phyloP scores from a whole-genome alignment of 805 yeast genomes.

The Blastobotrys robertii region DNA sequence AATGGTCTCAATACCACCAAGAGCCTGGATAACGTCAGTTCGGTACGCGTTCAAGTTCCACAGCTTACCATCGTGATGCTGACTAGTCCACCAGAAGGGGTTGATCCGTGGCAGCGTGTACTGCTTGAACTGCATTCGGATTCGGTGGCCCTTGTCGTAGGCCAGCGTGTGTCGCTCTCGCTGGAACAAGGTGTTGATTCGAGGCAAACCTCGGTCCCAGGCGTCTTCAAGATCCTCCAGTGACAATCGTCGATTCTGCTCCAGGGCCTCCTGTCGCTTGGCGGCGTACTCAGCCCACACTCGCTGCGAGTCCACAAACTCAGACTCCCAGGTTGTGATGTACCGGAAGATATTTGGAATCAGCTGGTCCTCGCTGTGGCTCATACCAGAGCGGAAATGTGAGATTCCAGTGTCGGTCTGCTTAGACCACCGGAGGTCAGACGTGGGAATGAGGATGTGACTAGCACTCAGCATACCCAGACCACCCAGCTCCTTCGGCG shows the following conservation, averaged over 20 bases:
- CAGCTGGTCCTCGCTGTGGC: slow-evolving; percentile 57
- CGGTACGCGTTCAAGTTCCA: slow-evolving; percentile 92
- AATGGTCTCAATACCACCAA: slow-evolving; percentile 96
- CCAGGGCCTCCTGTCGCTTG: slow-evolving; percentile 76
- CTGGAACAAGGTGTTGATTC: slow-evolving; percentile 90
- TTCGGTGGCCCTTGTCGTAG: slow-evolving; percentile 86
- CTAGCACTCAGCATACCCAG: slow-evolving; percentile 97
- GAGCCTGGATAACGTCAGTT: slow-evolving; percentile 91
- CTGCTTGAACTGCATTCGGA: slow-evolving; percentile 69
- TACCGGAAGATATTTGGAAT: slow-evolving; percentile 93
- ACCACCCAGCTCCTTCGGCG: slow-evolving; percentile 97
- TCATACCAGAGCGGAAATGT: slow-evolving; percentile 90
- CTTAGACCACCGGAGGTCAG: slow-evolving; percentile 82
- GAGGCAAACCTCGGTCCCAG: slow-evolving; percentile 96
- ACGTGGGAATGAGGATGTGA: slow-evolving; percentile 87
- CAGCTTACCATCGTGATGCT: slow-evolving; percentile 87
- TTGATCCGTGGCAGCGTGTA: slow-evolving; percentile 62
- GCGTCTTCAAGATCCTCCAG: slow-evolving; percentile 89
- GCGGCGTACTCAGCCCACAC: slow-evolving; percentile 98
- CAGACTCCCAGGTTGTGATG: slow-evolving; percentile 94
- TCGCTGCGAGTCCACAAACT: slow-evolving; percentile 83
- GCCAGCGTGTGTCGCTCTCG: slow-evolving; percentile 92
- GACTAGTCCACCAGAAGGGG: slow-evolving; percentile 96
- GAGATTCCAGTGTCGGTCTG: slow-evolving; percentile 94
- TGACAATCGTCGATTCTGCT: slow-evolving; percentile 75